A percentile compares a stretch with the other conserved stretches of the same genome.
These are phyloP conservation scores for Chaetomium sp. DNA, from an alignment of 2,329 filamentous ascomycete genomes.

Conservation along the genomic window DNA sequence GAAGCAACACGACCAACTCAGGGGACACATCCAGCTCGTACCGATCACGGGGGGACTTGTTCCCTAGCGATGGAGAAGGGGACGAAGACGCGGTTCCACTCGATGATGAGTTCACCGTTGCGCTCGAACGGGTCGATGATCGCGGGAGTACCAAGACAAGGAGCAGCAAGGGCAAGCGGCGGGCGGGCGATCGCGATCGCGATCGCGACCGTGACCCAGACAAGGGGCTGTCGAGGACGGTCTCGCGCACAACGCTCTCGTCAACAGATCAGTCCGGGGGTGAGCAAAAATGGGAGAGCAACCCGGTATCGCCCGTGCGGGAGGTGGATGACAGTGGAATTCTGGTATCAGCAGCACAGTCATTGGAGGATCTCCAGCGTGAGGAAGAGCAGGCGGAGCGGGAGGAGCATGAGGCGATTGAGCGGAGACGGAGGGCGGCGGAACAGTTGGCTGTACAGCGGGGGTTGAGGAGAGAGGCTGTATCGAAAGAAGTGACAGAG, in stretches of 20 bases:
- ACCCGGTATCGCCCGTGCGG: conserved; percentile 13
- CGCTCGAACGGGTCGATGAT: conserved; percentile 69
- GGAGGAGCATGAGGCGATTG: conserved; percentile 49
- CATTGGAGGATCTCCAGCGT: conserved; percentile 44
- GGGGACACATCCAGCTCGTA: conserved; percentile 79
- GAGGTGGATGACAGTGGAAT: not conserved
- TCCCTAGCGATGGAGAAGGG: conserved; percentile 77
- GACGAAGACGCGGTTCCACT: conserved; percentile 91
- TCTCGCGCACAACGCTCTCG: conserved; percentile 53
- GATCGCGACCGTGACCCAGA: conserved; percentile 21
- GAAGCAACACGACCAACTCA: conserved; percentile 74
- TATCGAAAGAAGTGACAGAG: no score
- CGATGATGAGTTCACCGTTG: conserved; percentile 86
- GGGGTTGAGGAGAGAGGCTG: no score
- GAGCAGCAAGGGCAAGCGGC: conserved; percentile 54
- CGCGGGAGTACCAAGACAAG: conserved; percentile 60
- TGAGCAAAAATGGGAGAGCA: conserved; percentile 14
- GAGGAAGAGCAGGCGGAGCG: conserved; percentile 47
- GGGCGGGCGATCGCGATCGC: conserved; percentile 27
- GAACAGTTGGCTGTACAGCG: conserved; percentile 37
- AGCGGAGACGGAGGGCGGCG: conserved; percentile 47
- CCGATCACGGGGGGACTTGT: conserved; percentile 81
- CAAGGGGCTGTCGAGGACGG: conserved; percentile 40
- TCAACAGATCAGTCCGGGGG: conserved; percentile 31
- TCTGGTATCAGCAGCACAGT: conserved; percentile 30